Evolutionary conservation across 176 grass and related monocot species (phyloP).

Genomic region (Aegilops longissima): DNA sequence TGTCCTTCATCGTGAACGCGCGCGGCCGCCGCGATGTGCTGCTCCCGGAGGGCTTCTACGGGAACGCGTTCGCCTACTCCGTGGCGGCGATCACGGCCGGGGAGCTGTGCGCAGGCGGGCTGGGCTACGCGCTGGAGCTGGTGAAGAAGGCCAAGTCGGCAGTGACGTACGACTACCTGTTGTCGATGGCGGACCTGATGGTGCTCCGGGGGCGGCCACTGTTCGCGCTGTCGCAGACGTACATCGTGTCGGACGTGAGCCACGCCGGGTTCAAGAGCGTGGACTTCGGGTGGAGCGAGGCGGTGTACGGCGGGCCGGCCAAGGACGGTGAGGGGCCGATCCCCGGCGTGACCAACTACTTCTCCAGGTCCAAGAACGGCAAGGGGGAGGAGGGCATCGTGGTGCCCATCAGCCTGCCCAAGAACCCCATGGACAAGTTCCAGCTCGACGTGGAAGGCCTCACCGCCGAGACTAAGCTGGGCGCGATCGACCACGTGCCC

Average conservation of each 20-base stretch:
- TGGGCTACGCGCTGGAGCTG: conserved; percentile 55
- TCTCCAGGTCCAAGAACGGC: conserved; percentile 45
- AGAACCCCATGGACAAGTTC: conserved; percentile 67
- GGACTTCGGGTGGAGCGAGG: conserved; percentile 75
- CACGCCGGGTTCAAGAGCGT: conserved; percentile 54
- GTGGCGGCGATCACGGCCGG: conserved; percentile 46
- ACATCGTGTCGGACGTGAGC: conserved; percentile 73
- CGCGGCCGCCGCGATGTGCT: conserved; percentile 36
- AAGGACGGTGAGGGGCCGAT: conserved; percentile 48
- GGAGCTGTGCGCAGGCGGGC: conserved; percentile 33
- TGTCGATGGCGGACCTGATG: conserved; percentile 62
- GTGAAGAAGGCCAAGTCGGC: conserved; percentile 65
- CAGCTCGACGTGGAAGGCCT: conserved; percentile 45
- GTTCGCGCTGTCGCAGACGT: conserved; percentile 39
- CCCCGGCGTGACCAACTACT: conserved; percentile 56
- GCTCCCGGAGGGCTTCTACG: conserved; percentile 65
- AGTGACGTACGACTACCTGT: conserved; percentile 62
- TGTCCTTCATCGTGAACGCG: conserved; percentile 67
- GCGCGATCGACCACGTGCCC: too few species aligned
- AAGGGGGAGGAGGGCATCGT: conserved; percentile 51
- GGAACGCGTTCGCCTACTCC: conserved; percentile 71
- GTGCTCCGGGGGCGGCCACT: conserved; percentile 37
- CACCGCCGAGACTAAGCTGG: not conserved
- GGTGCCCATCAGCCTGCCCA: conserved; percentile 70
- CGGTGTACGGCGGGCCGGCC: conserved; percentile 58